Conservation (phyloP, 495 filamentous ascomycete genomes). For the Penicillium verhagenii region DNA sequence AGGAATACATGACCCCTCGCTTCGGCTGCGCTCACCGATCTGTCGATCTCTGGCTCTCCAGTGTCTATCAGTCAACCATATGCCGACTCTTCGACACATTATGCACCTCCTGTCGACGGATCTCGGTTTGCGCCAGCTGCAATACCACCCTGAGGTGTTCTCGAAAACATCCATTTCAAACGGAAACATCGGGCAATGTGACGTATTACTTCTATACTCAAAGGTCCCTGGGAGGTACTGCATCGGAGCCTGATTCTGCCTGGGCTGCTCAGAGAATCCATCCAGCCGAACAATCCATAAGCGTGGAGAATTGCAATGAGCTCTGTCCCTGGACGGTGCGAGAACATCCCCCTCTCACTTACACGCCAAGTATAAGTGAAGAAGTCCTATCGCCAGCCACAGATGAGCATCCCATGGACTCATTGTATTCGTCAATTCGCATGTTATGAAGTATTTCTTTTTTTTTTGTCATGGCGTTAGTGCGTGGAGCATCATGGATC, state of each 20-base stretch:
- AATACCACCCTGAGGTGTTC: conserved; percentile 38
- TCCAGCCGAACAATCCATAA: conserved; percentile 36
- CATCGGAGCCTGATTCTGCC: conserved; percentile 27
- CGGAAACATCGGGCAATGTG: conserved; percentile 24
- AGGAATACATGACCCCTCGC: conserved; percentile 43
- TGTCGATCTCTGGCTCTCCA: conserved; percentile 45
- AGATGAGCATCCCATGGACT: conserved; percentile 35
- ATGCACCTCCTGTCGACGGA: conserved; percentile 41
- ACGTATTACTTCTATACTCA: conserved; percentile 44
- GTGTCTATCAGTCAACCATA: conserved; percentile 43
- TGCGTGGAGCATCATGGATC: conserved; percentile 1
- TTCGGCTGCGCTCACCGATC: conserved; percentile 50
- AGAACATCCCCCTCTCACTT: conserved; percentile 38
- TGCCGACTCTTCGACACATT: conserved; percentile 39
- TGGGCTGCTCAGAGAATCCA: conserved; percentile 44
- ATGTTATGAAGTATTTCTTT: conserved; percentile 28
- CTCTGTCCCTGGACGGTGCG: conserved; percentile 47
- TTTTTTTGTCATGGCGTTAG: neutral
- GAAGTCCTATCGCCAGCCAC: conserved; percentile 39
- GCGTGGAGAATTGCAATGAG: conserved; percentile 44
- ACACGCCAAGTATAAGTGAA: conserved; percentile 37
- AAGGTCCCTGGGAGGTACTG: conserved; percentile 36
- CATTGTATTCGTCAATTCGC: conserved; percentile 39
- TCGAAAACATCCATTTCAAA: conserved; percentile 34
- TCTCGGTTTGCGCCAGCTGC: conserved; percentile 42